These are phyloP conservation scores for Aspergillus asperescens DNA, from an alignment of 495 filamentous ascomycete genomes.

Conservation along the genomic window DNA sequence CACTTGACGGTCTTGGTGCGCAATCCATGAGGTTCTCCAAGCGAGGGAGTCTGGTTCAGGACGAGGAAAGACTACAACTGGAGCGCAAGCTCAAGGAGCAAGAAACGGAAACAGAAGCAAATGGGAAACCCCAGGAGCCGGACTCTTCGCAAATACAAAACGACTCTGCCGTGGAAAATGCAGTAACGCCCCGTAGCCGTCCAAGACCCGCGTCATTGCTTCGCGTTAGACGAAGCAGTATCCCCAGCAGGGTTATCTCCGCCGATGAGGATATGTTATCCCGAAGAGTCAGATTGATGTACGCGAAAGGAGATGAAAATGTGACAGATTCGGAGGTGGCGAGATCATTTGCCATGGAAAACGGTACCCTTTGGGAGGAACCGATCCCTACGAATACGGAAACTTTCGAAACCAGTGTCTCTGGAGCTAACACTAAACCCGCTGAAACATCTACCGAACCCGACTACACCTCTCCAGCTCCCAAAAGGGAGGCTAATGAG, in stretches of 20 bases:
- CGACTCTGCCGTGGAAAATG: conserved; percentile 22
- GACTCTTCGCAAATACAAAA: conserved; percentile 6
- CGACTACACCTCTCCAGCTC: conserved; percentile 13
- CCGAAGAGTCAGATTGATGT: conserved; percentile 86
- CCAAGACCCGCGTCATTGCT: conserved; percentile 30
- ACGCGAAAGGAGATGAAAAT: conserved; percentile 64
- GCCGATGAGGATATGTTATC: conserved; percentile 81
- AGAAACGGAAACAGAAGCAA: conserved; percentile 1
- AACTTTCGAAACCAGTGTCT: conserved; percentile 22
- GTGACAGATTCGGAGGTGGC: conserved; percentile 46
- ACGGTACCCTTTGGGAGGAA: conserved; percentile 56
- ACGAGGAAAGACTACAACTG: conserved; percentile 22
- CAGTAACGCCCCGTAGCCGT: conserved; percentile 39
- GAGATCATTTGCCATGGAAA: conserved; percentile 45
- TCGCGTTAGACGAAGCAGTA: conserved; percentile 32
- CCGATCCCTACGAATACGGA: conserved; percentile 46
- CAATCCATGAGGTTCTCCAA: conserved; percentile 55
- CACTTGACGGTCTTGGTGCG: conserved; percentile 47
- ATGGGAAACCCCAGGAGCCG: neutral
- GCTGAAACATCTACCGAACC: conserved; percentile 9
- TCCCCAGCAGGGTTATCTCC: conserved; percentile 45
- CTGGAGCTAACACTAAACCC: conserved; percentile 19
- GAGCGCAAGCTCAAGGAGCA: conserved; percentile 19
- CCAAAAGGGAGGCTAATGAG: conserved; percentile 52
- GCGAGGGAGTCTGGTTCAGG: conserved; percentile 44